A percentile compares a stretch with the other conserved stretches of the same genome.
These are phyloP conservation scores for Pseudogymnoascus sp. DNA, from an alignment of 2,329 filamentous ascomycete genomes.

Conservation along the genomic window DNA sequence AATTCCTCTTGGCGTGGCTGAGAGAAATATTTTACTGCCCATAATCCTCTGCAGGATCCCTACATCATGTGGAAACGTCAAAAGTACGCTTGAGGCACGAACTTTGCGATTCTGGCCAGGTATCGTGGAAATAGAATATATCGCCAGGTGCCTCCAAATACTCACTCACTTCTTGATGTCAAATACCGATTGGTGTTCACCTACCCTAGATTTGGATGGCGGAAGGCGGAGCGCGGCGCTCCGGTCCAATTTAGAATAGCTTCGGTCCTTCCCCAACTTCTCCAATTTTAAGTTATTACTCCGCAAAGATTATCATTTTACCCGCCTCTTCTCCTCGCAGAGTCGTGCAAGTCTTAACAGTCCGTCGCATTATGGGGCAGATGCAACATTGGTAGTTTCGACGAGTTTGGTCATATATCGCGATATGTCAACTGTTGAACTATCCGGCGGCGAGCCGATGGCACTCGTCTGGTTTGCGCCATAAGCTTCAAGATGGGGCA, in stretches of 20 bases:
- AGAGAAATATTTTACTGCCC: no score
- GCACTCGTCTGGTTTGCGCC: background rate
- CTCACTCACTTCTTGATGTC: background rate
- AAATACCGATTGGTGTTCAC: background rate
- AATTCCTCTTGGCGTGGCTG: background rate
- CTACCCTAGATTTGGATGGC: background rate
- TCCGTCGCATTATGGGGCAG: background rate
- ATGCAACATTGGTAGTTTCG: background rate
- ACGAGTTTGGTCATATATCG: no score
- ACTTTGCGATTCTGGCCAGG: background rate
- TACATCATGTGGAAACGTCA: background rate
- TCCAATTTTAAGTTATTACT: background rate
- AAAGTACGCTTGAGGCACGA: no score
- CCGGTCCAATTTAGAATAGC: background rate
- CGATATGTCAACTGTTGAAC: background rate
- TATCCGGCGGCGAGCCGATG: background rate
- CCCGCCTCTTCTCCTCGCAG: background rate
- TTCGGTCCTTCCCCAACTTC: constrained; percentile 5
- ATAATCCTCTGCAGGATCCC: background rate
- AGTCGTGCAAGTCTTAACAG: background rate
- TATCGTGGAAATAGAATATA: background rate
- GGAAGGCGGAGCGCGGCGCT: background rate
- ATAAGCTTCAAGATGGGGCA: background rate
- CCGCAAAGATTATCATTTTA: background rate
- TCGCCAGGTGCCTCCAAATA: background rate